Percentiles rank a stretch among this genome's conserved stretches.
Conservation (phyloP, 257 asterid species). For the Cruciata laevipes region DNA sequence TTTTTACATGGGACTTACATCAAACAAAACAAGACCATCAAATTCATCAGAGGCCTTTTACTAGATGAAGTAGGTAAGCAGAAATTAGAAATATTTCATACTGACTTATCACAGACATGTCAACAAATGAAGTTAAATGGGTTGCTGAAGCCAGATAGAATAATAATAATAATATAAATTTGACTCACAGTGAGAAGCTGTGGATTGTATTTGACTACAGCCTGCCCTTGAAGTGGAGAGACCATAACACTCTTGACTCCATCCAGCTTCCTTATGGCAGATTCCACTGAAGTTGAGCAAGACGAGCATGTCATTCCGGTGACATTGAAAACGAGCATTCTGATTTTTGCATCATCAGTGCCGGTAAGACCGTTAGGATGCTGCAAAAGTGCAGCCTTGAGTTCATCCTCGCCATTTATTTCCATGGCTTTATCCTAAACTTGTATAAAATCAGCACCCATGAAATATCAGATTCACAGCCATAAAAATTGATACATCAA, state of each 20-base stretch:
- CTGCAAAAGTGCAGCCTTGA: slow-evolving; percentile 65
- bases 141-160: slow-evolving; percentile 9
- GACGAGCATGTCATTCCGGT: slow-evolving; percentile 82
- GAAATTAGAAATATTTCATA: slow-evolving; percentile 2
- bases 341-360: slow-evolving; percentile 42
- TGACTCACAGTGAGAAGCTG: slow-evolving; percentile 56
- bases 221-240: slow-evolving; percentile 91
- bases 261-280: slow-evolving; percentile 57
- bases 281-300: slow-evolving; percentile 78
- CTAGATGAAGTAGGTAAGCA: neutral
- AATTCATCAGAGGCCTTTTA: neutral
- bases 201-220: slow-evolving; percentile 78
- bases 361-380: slow-evolving; percentile 42
- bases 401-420: slow-evolving; percentile 47
- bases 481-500: neutral
- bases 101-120: neutral
- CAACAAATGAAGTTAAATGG: neutral
- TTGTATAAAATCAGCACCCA: neutral
- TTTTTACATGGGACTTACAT: neutral
- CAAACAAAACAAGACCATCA: neutral
- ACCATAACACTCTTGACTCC: slow-evolving; percentile 67
- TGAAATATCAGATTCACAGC: slow-evolving; percentile 5
- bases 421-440: slow-evolving; percentile 39
- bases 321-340: slow-evolving; percentile 74
- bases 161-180: slow-evolving; percentile 12